A percentile compares a stretch with the other conserved stretches of the same genome.
These are phyloP conservation scores for Kwoniella botswanensis DNA, from an alignment of 768 basidiomycete species.

Conservation along the genomic window DNA sequence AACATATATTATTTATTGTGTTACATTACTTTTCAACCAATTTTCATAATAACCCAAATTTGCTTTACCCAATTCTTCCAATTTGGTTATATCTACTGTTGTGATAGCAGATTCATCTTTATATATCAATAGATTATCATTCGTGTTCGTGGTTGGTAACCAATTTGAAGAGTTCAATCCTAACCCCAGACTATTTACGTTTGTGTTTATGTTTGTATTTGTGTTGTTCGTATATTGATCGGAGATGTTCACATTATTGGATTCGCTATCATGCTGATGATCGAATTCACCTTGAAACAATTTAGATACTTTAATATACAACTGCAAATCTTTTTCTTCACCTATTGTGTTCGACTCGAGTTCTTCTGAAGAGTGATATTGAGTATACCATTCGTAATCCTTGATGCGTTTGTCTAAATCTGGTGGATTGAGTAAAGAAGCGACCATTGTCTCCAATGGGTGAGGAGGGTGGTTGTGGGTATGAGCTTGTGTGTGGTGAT, in stretches of 20 bases:
- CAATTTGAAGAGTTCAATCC: not conserved
- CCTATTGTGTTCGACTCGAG: conserved; percentile 43
- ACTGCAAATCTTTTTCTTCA: conserved; percentile 53
- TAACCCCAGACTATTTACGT: not conserved
- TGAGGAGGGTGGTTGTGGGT: conserved; percentile 27
- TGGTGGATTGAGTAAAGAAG: conserved; percentile 59
- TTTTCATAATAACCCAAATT: conserved; percentile 37
- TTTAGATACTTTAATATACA: conserved; percentile 46
- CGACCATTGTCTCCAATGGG: conserved; percentile 69
- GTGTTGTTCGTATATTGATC: not conserved
- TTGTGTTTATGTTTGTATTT: too few species aligned
- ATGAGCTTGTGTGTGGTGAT: conserved; percentile 33
- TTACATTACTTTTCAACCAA: conserved; percentile 30
- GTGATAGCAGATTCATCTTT: not conserved
- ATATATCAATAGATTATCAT: not conserved
- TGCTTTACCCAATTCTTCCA: conserved; percentile 19
- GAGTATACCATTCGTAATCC: conserved; percentile 50
- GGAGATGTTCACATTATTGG: not conserved
- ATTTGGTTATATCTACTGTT: not conserved
- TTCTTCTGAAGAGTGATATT: conserved; percentile 51
- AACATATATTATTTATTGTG: too few species aligned
- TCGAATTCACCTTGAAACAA: conserved; percentile 40
- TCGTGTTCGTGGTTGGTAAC: not conserved
- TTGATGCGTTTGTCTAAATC: conserved; percentile 41
- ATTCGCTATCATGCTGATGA: conserved; percentile 13